Evolutionary conservation across 108 stramenopile genomes (phyloP).

Genomic region (Asterionellopsis glacialis): DNA sequence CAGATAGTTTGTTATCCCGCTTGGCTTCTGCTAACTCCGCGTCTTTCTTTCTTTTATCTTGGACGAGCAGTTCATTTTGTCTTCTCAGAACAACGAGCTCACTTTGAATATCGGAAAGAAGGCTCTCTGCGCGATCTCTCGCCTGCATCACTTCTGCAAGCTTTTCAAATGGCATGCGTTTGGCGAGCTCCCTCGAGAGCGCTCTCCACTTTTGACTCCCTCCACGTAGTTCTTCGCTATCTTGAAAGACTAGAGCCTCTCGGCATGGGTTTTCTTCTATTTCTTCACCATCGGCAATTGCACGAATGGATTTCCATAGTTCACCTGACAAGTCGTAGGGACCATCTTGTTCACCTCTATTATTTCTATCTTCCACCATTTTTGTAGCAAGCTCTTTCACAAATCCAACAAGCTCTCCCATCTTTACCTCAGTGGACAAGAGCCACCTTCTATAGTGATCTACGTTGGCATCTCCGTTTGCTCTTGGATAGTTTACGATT

Average conservation of each 20-base stretch:
- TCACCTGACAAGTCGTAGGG: neutral
- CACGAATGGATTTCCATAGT: slow-evolving; percentile 7
- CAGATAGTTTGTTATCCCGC: neutral
- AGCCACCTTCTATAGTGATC: slow-evolving; percentile 8
- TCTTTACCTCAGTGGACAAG: slow-evolving; percentile 1
- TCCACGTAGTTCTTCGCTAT: neutral
- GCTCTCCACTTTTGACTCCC: neutral
- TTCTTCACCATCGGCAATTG: slow-evolving; percentile 7
- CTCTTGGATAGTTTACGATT: slow-evolving; percentile 49
- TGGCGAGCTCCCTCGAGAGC: slow-evolving; percentile 1
- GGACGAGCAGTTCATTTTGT: slow-evolving; percentile 17
- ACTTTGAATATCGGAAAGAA: slow-evolving; percentile 18
- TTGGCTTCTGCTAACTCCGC: slow-evolving; percentile 1
- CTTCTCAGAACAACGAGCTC: slow-evolving; percentile 13
- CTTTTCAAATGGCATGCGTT: neutral
- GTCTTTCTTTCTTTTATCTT: slow-evolving; percentile 14
- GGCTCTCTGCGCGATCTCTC: slow-evolving; percentile 6
- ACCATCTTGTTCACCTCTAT: neutral
- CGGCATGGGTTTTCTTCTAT: slow-evolving; percentile 4
- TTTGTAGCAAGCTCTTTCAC: neutral
- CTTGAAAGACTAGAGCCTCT: neutral
- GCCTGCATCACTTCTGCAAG: neutral
- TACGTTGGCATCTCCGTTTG: slow-evolving; percentile 3
- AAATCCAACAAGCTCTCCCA: slow-evolving; percentile 6
- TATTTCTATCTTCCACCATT: neutral